Conservation (phyloP, 495 filamentous ascomycete species). For the Trypethelium eluteriae region DNA sequence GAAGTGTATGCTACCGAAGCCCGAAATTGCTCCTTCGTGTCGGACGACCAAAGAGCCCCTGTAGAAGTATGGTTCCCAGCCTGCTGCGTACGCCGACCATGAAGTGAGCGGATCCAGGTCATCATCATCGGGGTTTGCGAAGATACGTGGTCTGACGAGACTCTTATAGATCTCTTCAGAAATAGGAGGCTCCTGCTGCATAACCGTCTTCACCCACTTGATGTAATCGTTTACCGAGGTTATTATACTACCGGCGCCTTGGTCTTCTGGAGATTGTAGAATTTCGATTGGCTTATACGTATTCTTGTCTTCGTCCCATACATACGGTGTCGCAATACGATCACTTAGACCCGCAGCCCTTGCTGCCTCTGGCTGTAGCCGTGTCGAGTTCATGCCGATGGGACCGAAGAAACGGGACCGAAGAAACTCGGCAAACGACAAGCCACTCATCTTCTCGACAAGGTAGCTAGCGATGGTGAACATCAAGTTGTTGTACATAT, state of each 20-base stretch:
- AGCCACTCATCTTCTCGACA: conserved; percentile 14
- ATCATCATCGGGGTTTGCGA: conserved; percentile 8
- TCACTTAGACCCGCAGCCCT: conserved; percentile 27
- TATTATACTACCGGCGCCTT: conserved; percentile 16
- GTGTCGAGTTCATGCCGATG: conserved; percentile 27
- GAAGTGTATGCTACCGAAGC: conserved; percentile 15
- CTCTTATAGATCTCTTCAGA: conserved; percentile 14
- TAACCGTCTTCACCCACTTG: conserved; percentile 20
- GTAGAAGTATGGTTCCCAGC: conserved; percentile 13
- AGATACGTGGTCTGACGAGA: conserved; percentile 12
- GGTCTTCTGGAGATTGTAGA: conserved; percentile 18
- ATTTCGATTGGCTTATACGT: conserved; percentile 11
- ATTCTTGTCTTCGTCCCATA: conserved; percentile 14
- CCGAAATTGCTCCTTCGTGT: conserved; percentile 11
- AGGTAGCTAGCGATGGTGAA: conserved; percentile 17
- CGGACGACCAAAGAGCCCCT: conserved; percentile 14
- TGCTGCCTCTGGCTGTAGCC: conserved; percentile 32
- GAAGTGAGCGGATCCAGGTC: conserved; percentile 17
- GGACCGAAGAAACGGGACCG: conserved; percentile 12
- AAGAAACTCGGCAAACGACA: conserved; percentile 18
- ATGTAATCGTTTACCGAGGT: conserved; percentile 17
- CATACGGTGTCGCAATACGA: conserved; percentile 34
- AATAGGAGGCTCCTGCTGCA: conserved; percentile 13
- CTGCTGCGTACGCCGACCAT: conserved; percentile 11
- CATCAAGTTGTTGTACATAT: conserved; percentile 20